These are phyloP conservation scores for Sporothrix pallida DNA, from an alignment of 2,329 filamentous ascomycete genomes.

Conservation along the genomic window DNA sequence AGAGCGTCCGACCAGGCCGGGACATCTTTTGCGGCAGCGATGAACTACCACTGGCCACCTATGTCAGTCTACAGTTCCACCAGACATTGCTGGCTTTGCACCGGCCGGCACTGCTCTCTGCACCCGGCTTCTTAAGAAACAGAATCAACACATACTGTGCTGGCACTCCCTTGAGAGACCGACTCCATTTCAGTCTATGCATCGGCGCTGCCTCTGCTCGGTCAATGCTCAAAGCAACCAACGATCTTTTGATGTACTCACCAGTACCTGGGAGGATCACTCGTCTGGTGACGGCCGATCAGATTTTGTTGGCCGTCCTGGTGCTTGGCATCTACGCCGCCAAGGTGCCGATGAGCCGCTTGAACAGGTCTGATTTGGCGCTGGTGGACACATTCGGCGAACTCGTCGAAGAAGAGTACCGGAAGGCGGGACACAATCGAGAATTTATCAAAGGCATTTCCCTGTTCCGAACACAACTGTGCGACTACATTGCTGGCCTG, in stretches of 20 bases:
- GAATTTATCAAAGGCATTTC: not conserved
- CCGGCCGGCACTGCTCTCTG: constrained; percentile 30
- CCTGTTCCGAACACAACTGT: constrained; percentile 24
- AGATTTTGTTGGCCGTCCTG: constrained; percentile 31
- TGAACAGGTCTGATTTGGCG: constrained; percentile 29
- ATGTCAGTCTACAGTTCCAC: constrained; percentile 29
- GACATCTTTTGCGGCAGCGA: constrained; percentile 29
- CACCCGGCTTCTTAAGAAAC: constrained; percentile 29
- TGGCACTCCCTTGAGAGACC: constrained; percentile 26
- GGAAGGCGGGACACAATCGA: not conserved
- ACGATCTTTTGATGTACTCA: constrained; percentile 32
- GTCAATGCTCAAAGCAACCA: constrained; percentile 21
- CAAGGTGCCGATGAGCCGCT: constrained; percentile 30
- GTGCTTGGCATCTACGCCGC: constrained; percentile 32
- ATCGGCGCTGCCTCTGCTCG: constrained; percentile 33
- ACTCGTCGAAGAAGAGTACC: constrained; percentile 28
- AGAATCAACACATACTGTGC: constrained; percentile 33
- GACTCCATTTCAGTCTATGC: constrained; percentile 34
- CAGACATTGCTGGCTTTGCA: constrained; percentile 34
- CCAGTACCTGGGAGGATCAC: not conserved
- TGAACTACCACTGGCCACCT: constrained; percentile 32
- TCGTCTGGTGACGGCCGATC: constrained; percentile 28
- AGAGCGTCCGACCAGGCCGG: constrained; percentile 27
- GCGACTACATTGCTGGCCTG: not conserved
- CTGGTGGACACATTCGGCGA: constrained; percentile 29